Conservation (phyloP, 495 filamentous ascomycete genomes). For the Hyaloscypha finlandica region DNA sequence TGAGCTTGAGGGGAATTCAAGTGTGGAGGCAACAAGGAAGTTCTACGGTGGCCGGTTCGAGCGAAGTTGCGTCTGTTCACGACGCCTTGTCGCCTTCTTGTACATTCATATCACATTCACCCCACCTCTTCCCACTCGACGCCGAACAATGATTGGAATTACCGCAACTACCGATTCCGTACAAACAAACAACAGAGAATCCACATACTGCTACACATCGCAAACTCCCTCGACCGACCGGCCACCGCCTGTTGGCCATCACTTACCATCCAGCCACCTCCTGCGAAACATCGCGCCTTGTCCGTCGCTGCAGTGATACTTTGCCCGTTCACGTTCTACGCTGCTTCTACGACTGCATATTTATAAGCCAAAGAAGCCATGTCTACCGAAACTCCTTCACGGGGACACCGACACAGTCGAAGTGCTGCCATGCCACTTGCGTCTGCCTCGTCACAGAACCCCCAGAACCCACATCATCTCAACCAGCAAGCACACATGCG, state of each 20-base stretch:
- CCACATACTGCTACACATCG: slow-evolving; percentile 14
- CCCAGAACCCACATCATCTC: slow-evolving; percentile 33
- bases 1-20: background rate
- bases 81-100: slow-evolving; percentile 3
- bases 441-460: slow-evolving; percentile 26
- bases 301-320: background rate
- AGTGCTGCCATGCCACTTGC: slow-evolving; percentile 24
- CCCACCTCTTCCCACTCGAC: slow-evolving; percentile 10
- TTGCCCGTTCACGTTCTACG: slow-evolving; percentile 21
- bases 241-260: slow-evolving; percentile 4
- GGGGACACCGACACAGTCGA: slow-evolving; percentile 31
- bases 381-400: slow-evolving; percentile 24
- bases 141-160: slow-evolving; percentile 28
- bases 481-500: slow-evolving; percentile 28
- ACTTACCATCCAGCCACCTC: background rate
- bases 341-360: slow-evolving; percentile 31
- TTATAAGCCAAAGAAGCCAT: slow-evolving; percentile 32
- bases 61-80: background rate
- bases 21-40: background rate
- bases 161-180: slow-evolving; percentile 18
- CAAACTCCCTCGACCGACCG: slow-evolving; percentile 18
- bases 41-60: background rate
- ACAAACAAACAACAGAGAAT: slow-evolving; percentile 9
- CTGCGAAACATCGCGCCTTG: slow-evolving; percentile 5
- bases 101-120: background rate